Evolutionary conservation across 2,329 filamentous ascomycete species (phyloP), one percentile per base, ranked within the genome.

Genomic region (Pochonia chlamydosporia): DNA sequence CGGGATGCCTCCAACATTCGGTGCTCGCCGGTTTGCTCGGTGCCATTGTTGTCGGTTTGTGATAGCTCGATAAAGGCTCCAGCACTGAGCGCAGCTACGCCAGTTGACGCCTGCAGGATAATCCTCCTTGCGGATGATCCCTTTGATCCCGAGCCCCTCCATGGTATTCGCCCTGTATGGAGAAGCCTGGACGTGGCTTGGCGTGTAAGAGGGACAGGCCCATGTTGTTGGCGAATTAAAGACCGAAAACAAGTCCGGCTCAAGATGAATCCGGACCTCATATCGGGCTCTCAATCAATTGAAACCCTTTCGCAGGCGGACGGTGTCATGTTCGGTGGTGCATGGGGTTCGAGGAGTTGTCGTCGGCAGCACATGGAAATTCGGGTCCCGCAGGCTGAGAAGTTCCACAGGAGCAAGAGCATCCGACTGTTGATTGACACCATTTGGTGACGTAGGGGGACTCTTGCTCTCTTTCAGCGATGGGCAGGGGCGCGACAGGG

Each of bases 1-100:
- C 87, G 75, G 31, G 91, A 96, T 3, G 77, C 81, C 63, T 90
- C 81, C 13, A 96, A 78, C 92, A 96, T 96, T 54, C 89, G 85
- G 66, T 79, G 79, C 68, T 96, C 91, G 23, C 81, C 80, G 3
- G 91, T 96, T 59, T 85, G 63, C 16, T 72, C 64, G 3, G 67
- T 63, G 36, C 65, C 70, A 31, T 55, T 64, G 52, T 79, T 75
- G 36, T 81, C 74, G 50, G 74, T 63, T 56, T 82, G 75, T 4
- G 79, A 78, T 6, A 83, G 63, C 55, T 76, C 69, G 37, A 84
- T 69, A 59, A 84, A 84, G 1, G 73, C 73, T 0, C 74, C 72
- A 0, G 80, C 78, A 7, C 73, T 79, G 9, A 84, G 63, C 1
- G 67, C 64, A 1, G 65, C 63, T 4, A 61, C 68, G n/a, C 66